Conservation (phyloP, 202 grass and related monocot species). For the Bolboschoenoplectus hybrid region DNA sequence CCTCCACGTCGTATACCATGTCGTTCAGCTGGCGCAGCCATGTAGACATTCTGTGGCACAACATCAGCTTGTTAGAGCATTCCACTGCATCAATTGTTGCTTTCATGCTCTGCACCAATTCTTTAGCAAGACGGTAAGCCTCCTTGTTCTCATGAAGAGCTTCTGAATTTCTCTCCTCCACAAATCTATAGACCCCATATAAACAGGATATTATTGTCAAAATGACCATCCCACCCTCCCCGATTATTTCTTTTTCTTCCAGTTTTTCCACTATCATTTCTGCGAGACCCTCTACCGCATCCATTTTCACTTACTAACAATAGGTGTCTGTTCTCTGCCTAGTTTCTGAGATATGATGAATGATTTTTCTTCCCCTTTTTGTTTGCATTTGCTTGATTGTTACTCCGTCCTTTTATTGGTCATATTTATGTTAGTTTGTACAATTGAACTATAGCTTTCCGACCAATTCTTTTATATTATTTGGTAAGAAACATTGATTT, state of each 20-base stretch:
- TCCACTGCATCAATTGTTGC: neutral
- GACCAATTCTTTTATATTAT: neutral
- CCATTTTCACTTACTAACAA: neutral
- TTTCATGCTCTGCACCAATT: neutral
- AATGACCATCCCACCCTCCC: neutral
- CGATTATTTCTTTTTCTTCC: neutral
- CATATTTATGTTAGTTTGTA: neutral
- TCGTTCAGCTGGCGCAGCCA: neutral
- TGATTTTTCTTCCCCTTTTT: neutral
- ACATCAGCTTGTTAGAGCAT: neutral
- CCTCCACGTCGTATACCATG: neutral
- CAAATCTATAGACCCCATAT: neutral
- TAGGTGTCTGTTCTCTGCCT: neutral
- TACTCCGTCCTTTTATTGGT: neutral
- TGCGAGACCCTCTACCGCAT: neutral
- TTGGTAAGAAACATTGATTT: neutral
- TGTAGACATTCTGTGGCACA: neutral
- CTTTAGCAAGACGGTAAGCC: neutral
- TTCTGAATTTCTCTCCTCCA: neutral
- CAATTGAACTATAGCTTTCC: neutral
- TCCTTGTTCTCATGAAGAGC: neutral
- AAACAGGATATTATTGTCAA: neutral
- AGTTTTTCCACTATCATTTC: neutral
- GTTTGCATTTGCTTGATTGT: neutral
- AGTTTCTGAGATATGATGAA: neutral